Conservation (phyloP, 164 flowering plant species). For the Magnolia changhungtana region DNA sequence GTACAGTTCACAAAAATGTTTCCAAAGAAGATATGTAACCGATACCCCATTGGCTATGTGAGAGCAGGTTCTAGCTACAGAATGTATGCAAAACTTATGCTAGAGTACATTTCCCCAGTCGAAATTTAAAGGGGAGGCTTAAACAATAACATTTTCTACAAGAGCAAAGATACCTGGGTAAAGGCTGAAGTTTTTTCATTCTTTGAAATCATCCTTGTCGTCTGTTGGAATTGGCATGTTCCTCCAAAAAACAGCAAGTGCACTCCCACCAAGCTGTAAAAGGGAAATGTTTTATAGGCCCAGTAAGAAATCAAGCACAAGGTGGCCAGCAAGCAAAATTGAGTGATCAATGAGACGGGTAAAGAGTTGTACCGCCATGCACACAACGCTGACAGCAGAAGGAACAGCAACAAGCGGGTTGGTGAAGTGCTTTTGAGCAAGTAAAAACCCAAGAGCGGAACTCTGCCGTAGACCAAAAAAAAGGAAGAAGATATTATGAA, state of each 20-base stretch:
- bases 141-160: background rate
- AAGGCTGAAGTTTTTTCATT: constrained; percentile 27
- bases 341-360: background rate
- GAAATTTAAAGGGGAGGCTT: background rate
- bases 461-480: constrained; percentile 44
- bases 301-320: background rate
- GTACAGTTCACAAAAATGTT: background rate
- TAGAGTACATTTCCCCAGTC: background rate
- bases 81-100: background rate
- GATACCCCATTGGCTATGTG: background rate
- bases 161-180: background rate
- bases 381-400: constrained; percentile 95
- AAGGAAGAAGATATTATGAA: background rate
- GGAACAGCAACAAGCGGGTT: constrained; percentile 98
- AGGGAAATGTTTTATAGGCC: background rate
- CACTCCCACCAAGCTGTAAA: constrained; percentile 92
- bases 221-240: constrained; percentile 68
- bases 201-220: constrained; percentile 97
- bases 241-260: constrained; percentile 91
- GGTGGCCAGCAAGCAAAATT: background rate
- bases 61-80: background rate
- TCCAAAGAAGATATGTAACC: background rate
- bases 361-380: constrained; percentile 82
- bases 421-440: constrained; percentile 94
- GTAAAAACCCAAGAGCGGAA: constrained; percentile 92